Evolutionary conservation across 768 basidiomycete species (phyloP).

Genomic region (Amyloporia xantha): DNA sequence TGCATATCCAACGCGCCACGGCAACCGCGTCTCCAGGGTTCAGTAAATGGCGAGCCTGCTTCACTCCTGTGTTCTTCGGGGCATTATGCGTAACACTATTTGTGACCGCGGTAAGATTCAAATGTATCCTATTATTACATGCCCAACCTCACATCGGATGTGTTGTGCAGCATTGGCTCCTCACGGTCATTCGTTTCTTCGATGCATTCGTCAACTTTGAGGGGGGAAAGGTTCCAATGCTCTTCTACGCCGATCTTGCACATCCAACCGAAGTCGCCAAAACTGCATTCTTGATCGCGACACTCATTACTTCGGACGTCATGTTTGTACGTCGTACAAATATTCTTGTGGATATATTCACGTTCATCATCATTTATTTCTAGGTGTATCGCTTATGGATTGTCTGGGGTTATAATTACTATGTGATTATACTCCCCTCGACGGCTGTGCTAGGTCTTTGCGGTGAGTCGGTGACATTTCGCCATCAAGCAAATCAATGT

Average conservation of each 20-base stretch:
- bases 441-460: not conserved
- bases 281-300: not conserved
- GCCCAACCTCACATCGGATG: not conserved
- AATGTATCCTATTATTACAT: not conserved
- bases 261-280: constrained; percentile 2
- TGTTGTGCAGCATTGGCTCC: constrained; percentile 3
- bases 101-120: not conserved
- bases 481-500: not conserved
- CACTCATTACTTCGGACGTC: not conserved
- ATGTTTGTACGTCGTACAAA: not conserved
- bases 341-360: too few species aligned
- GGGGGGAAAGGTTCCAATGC: not conserved
- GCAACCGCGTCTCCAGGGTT: not conserved
- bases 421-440: not conserved
- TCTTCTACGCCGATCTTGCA: constrained; percentile 1
- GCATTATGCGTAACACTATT: not conserved
- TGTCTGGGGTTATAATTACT: not conserved
- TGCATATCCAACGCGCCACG: not conserved
- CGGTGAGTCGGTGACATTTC: not conserved
- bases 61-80: not conserved
- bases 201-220: constrained; percentile 1
- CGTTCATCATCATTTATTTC: too few species aligned
- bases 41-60: not conserved
- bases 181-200: constrained; percentile 3
- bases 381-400: constrained; percentile 1